phyloP scores from a whole-genome alignment of 345 rosid species.

The Geranium rotundifolium region DNA sequence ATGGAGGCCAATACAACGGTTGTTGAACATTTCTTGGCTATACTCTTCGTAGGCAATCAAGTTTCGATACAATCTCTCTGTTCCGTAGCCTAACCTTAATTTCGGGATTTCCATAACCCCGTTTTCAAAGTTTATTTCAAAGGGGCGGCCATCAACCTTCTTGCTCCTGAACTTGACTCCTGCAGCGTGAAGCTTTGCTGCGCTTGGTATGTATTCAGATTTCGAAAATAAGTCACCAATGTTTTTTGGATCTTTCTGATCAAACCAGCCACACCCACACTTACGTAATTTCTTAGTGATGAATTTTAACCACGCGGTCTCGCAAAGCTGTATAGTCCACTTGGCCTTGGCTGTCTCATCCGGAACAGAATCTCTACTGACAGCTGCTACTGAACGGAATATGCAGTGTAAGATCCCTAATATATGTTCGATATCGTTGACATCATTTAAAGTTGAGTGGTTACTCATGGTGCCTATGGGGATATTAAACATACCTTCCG shows the following conservation, averaged over 20 bases:
- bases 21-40: not conserved
- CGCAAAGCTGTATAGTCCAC: too few relatives aligned
- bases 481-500: not conserved
- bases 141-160: not conserved
- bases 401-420: too few relatives aligned
- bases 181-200: slow-evolving; percentile 10
- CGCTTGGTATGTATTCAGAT: slow-evolving; percentile 2
- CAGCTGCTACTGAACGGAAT: too few relatives aligned
- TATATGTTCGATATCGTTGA: too few relatives aligned
- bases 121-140: slow-evolving; percentile 2
- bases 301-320: too few relatives aligned
- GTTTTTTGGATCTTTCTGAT: too few relatives aligned
- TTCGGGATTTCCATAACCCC: slow-evolving; percentile 11
- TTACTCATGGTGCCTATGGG: not conserved
- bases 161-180: slow-evolving; percentile 7
- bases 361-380: too few relatives aligned
- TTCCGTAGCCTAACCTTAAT: not conserved
- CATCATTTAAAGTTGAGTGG: too few relatives aligned
- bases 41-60: slow-evolving; percentile 14
- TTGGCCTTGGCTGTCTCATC: too few relatives aligned
- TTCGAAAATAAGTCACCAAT: too few relatives aligned
- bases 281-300: too few relatives aligned
- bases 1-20: not conserved
- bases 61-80: slow-evolving; percentile 7
- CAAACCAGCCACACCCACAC: too few relatives aligned